Base-by-base conservation (phyloP, 179 eudicot genomes). In the Patellifolia procumbens region DNA sequence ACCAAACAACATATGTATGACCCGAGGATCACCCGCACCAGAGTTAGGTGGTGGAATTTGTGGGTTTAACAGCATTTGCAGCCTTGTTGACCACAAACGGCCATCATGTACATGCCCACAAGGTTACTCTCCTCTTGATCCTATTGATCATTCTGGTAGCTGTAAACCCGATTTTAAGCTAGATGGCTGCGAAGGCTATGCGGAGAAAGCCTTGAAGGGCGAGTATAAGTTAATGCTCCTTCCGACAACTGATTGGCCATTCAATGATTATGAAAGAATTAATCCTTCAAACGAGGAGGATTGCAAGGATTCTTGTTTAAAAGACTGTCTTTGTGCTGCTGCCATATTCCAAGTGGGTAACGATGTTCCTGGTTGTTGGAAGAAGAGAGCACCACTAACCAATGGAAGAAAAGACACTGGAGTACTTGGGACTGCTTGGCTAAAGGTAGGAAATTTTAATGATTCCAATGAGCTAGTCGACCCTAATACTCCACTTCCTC, bases 31-130 rank as follows among this genome's bases (percentile, higher is more conserved):
- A 76, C 42, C 26, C 4, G 16, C 19, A 53, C 61, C 12, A 45
- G 22, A 68, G 26, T 2, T 68, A 26, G 72, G 56, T 39, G 46
- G 55, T 29, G 84, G 84, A 43, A 39, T 56, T 4, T 81, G 88
- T 78, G 86, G 87, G 60, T 80, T 20, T 55, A 86, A 84, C 73
- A 82, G 79, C 68, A n/a, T 81, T n/a, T 84, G 89, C 75, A 67
- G 77, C 19, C 31, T 76, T 15, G 80, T 72, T 24, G 55, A 28
- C 53, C 49, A 78, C 55, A 19, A n/a, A 19, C 74, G 74, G 31
- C 84, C 83, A 24, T 66, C 7, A 2, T 86, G 89, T 70, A 24
- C 56, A 8, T 86, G 89, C 74, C 87, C 85, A 10, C 31, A 3
- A 2, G 63, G 72, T 42, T 86, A 76, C 43, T 74, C 81, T 11